Evolutionary conservation across 768 basidiomycete genomes (phyloP).

Genomic region (Rhodosporidiobolus odoratus): DNA sequence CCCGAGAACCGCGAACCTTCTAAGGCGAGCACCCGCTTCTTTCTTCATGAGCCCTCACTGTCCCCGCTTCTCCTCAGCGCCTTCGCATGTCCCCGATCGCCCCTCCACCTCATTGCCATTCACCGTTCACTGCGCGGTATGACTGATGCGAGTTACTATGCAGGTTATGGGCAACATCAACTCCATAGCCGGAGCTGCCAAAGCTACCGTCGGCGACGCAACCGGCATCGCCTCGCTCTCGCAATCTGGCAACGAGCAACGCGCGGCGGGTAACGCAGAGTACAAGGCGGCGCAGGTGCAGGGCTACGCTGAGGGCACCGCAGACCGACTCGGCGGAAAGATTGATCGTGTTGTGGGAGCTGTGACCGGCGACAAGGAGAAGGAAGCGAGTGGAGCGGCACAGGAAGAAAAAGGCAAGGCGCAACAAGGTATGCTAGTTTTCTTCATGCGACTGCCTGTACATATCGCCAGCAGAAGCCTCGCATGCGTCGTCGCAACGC

Average conservation of each 20-base stretch:
- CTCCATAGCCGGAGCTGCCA: conserved; percentile 22
- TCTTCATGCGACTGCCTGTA: too few species aligned
- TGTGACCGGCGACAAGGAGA: conserved; percentile 27
- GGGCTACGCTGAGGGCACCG: conserved; percentile 30
- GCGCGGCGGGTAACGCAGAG: conserved; percentile 26
- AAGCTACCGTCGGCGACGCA: conserved; percentile 21
- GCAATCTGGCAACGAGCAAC: conserved; percentile 23
- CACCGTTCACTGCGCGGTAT: too few species aligned
- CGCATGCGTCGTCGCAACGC: too few species aligned
- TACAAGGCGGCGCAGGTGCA: conserved; percentile 27
- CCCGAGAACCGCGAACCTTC: background rate
- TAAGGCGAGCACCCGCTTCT: background rate
- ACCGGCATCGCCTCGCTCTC: conserved; percentile 21
- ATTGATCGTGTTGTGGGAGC: conserved; percentile 31
- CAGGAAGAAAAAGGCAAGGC: conserved; percentile 32
- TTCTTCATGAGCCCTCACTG: too few species aligned
- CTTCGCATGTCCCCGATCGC: background rate
- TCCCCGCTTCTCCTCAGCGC: background rate
- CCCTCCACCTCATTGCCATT: background rate
- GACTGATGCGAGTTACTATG: background rate
- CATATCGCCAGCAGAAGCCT: too few species aligned
- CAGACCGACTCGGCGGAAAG: conserved; percentile 26
- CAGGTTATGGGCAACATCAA: conserved; percentile 21
- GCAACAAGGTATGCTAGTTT: conserved; percentile 33
- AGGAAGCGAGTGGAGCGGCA: conserved; percentile 18